Evolutionary conservation across 148 eudicot genomes (phyloP), one percentile per base, ranked within the genome.

Genomic region (Nepenthes gracilis): DNA sequence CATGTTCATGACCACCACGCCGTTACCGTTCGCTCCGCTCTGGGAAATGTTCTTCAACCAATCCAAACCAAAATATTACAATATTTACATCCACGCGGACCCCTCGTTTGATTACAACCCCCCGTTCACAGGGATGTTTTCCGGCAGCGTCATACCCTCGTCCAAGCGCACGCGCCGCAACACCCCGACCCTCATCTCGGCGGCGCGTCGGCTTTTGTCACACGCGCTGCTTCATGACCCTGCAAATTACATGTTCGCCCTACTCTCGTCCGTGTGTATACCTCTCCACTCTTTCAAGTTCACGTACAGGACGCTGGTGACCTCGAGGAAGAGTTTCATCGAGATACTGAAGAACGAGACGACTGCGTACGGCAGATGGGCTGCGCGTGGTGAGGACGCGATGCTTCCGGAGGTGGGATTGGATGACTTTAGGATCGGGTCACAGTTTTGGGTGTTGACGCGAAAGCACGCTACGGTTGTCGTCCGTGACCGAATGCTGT

Each of bases 281-380:
- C 98, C 98, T 0, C 59, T 93, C 4, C 95, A 74, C 67, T 86
- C 98, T 1, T 88, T 93, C 64, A 64, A 73, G 49, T 86, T 75
- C 84, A 81, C 84, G 0, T 82, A 86, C 75, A 36, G 8, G 34
- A 59, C 57, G 1, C 70, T 92, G 0, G 35, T 58, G 0, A 7
- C 6, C 0, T 81, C 90, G 0, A 69, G 55, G 35, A 73, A 66
- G 62, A 85, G 94, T 67, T 92, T 85, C 62, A 72, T 92, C 35
- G 98, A 92, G 79, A 77, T 88, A 1, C 62, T 92, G 8, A 66
- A 59, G 9, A 67, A 85, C 54, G 94, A 88, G 55, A 58, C 65
- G 4, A 81, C 81, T 0, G 85, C 96, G 40, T 79, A 43, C 40
- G 77, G 64, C 0, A 68, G 96, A 6, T 92, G 91, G 90, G 86